Evolutionary conservation across 768 basidiomycete species (phyloP).

Genomic region (Suillus fuscotomentosus): DNA sequence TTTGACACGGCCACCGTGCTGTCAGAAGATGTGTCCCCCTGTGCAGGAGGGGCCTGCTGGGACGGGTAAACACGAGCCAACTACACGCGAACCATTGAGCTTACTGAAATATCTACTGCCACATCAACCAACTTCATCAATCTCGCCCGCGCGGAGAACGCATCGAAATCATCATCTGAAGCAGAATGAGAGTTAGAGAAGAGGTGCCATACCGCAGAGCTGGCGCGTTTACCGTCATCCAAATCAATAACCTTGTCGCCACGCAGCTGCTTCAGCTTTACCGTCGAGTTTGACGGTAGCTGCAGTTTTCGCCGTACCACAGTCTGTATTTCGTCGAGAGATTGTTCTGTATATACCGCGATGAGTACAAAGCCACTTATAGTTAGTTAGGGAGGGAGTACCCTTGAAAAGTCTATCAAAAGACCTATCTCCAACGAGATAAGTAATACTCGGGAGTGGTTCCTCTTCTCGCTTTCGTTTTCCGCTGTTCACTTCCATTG

Average conservation of each 20-base stretch:
- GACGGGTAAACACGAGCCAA: not conserved
- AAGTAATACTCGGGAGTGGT: conserved; percentile 33
- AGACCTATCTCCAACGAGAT: conserved; percentile 30
- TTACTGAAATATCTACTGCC: conserved; percentile 12
- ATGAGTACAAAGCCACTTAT: conserved; percentile 8
- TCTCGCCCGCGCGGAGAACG: conserved; percentile 52
- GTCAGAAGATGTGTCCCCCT: conserved; percentile 3
- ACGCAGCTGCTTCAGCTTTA: conserved; percentile 53
- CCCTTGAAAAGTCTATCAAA: conserved; percentile 46
- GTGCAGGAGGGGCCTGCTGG: conserved; percentile 11
- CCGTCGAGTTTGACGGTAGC: conserved; percentile 35
- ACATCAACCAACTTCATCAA: conserved; percentile 39
- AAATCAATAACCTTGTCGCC: conserved; percentile 56
- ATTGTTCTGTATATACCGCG: conserved; percentile 44
- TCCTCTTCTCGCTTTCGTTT: conserved; percentile 26
- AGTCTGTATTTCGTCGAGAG: conserved; percentile 55
- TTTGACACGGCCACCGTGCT: not conserved
- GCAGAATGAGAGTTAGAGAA: conserved; percentile 3
- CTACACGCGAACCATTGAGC: not conserved
- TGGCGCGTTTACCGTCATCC: conserved; percentile 60
- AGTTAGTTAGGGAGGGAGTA: conserved; percentile 12
- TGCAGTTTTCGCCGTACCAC: conserved; percentile 63
- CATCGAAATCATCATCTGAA: conserved; percentile 78
- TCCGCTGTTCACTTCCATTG: conserved; percentile 15
- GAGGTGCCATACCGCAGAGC: not conserved